Evolutionary conservation across 139 green algal species (phyloP), one percentile per base, ranked within the genome.

Genomic region (Picochlorum sp.): DNA sequence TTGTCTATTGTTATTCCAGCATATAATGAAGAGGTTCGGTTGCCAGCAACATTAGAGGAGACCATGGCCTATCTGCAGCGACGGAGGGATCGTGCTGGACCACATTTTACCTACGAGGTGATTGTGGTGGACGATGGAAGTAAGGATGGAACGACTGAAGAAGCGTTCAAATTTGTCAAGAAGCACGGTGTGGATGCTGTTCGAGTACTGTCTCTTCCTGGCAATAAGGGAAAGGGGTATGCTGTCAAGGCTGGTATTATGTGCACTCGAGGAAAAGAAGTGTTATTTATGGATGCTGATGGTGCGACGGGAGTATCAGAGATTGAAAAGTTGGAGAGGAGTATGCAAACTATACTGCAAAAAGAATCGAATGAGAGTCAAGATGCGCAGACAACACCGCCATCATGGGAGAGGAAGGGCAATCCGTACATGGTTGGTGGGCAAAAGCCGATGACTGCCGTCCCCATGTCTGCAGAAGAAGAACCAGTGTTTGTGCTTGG

Each of bases 101-200:
- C 85, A 2, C 67, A 79, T 24, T 96, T 97, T 69, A 94, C 88
- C 0, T 96, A 86, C 28, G 90, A 98, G 63, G 74, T 98, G 4
- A 83, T 98, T 28, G 76, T 98, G 4, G 93, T 98, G 30, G 93
- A 98, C 65, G 92, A 98, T 52, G 92, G 92, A 58, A 95, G 85
- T 78, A 80, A 47, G 16, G 92, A 98, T 58, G 69, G 49, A 44
- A 98, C 92, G 3, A 63, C 58, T 15, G 28, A 58, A 32, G 74
- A 82, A 3, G 89, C 78, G 8, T 75, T 77, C 20, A 65, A 80
- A 16, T 95, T 82, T 74, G 78, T 88, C 0, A 65, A 74, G 23
- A 69, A 74, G 56, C 69, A 89, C 32, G 82, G 92, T 38, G 60
- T 89, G 30, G 89, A 95, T 62, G 71, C 77, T 1, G 80, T 98